A percentile compares a stretch with the other conserved stretches of the same genome.
Evolutionary conservation across 805 yeast species (phyloP).

Genomic region (Wickerhamomyces tratensis): DNA sequence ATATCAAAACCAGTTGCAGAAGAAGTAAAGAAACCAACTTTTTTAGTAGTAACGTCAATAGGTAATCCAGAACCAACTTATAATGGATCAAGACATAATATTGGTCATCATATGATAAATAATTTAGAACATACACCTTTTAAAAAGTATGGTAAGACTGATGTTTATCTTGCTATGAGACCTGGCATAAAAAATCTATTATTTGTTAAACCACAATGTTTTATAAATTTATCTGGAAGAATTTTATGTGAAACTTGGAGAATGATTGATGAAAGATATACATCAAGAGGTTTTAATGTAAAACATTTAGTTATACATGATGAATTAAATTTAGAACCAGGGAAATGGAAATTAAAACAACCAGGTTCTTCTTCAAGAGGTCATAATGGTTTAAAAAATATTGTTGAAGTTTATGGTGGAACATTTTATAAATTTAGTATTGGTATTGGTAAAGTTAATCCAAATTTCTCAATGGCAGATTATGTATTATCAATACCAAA

Average conservation of each 20-base stretch:
- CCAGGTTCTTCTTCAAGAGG: conserved; percentile 63
- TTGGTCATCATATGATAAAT: conserved; percentile 54
- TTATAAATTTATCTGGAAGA: conserved; percentile 68
- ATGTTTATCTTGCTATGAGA: conserved; percentile 10
- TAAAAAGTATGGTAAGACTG: not conserved
- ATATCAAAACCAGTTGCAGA: not conserved
- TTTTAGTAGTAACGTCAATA: conserved; percentile 36
- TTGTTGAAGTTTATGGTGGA: conserved; percentile 36
- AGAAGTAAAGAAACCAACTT: conserved; percentile 8
- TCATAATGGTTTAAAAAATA: conserved; percentile 72
- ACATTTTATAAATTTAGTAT: conserved; percentile 58
- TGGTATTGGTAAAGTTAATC: conserved; percentile 59
- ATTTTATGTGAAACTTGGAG: conserved; percentile 40
- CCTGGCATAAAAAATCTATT: conserved; percentile 22
- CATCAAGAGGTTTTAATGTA: conserved; percentile 20
- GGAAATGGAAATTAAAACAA: conserved; percentile 52
- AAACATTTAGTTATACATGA: conserved; percentile 63
- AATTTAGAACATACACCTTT: conserved; percentile 9
- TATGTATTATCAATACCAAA: conserved; percentile 38
- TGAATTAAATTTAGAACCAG: conserved; percentile 59
- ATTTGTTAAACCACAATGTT: conserved; percentile 42
- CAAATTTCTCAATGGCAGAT: conserved; percentile 35
- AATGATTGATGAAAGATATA: conserved; percentile 5
- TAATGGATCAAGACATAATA: conserved; percentile 63
- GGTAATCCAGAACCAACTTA: conserved; percentile 72